phyloP scores from a whole-genome alignment of 371 early-diverging fungal genomes.

The Lichtheimia hyalospora region DNA sequence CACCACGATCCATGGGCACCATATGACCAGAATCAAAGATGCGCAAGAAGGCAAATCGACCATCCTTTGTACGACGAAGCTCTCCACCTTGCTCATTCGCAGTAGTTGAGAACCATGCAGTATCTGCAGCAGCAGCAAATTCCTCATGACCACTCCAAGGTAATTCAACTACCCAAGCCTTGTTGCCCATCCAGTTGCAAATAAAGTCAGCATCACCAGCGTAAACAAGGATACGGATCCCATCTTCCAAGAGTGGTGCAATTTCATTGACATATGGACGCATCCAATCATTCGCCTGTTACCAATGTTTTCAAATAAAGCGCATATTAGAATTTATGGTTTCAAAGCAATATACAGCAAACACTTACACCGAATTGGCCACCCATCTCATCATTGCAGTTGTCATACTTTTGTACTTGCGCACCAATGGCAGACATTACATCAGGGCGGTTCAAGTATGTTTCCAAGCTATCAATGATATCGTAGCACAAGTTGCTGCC shows the following conservation, averaged over 20 bases:
- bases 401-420: slow-evolving; percentile 58
- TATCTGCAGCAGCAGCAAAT: slow-evolving; percentile 65
- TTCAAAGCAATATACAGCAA: slow-evolving; percentile 30
- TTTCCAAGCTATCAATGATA: slow-evolving; percentile 75
- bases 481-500: slow-evolving; percentile 76
- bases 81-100: slow-evolving; percentile 68
- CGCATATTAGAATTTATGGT: slow-evolving; percentile 17
- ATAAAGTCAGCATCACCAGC: slow-evolving; percentile 88
- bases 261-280: slow-evolving; percentile 77
- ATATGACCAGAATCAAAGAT: slow-evolving; percentile 93
- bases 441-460: slow-evolving; percentile 76
- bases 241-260: slow-evolving; percentile 75
- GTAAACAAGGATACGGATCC: slow-evolving; percentile 83
- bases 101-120: slow-evolving; percentile 39
- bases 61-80: slow-evolving; percentile 58
- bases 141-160: slow-evolving; percentile 79
- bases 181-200: slow-evolving; percentile 95
- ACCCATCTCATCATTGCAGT: slow-evolving; percentile 85
- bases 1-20: slow-evolving; percentile 70
- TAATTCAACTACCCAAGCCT: slow-evolving; percentile 83
- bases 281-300: slow-evolving; percentile 86
- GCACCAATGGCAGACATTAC: slow-evolving; percentile 67
- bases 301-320: slow-evolving; percentile 40
- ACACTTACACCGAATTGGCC: slow-evolving; percentile 49
- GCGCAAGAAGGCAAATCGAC: slow-evolving; percentile 82